These are phyloP conservation scores for Amyloporia xantha DNA, from an alignment of 768 basidiomycete species.

Conservation along the genomic window DNA sequence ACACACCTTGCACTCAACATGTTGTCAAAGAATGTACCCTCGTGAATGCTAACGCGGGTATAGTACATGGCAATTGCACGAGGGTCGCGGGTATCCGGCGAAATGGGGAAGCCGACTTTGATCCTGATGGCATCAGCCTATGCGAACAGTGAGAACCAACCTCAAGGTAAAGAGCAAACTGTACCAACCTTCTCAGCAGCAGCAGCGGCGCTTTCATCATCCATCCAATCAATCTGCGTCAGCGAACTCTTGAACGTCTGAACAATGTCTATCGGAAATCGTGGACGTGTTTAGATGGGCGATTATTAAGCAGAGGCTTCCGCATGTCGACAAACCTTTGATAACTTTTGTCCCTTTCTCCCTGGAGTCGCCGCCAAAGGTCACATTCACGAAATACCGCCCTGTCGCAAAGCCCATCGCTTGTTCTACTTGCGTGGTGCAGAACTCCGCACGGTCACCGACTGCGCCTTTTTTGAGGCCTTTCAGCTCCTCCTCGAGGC, in stretches of 20 bases:
- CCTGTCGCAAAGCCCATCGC: slow-evolving; percentile 87
- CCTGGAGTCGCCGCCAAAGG: slow-evolving; percentile 73
- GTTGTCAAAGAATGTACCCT: slow-evolving; percentile 78
- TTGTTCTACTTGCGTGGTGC: slow-evolving; percentile 63
- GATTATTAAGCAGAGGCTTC: neutral
- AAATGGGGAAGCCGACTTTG: slow-evolving; percentile 91
- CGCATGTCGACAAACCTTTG: slow-evolving; percentile 39
- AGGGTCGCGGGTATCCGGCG: slow-evolving; percentile 73
- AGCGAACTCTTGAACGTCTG: slow-evolving; percentile 77
- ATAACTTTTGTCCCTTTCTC: slow-evolving; percentile 81
- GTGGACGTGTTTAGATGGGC: slow-evolving; percentile 1
- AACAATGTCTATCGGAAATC: slow-evolving; percentile 57
- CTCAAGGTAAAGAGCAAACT: slow-evolving; percentile 1
- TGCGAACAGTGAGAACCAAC: neutral
- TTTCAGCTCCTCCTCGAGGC: slow-evolving; percentile 62
- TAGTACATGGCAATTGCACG: slow-evolving; percentile 73
- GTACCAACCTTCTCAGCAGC: slow-evolving; percentile 73
- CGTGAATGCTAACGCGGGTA: slow-evolving; percentile 52
- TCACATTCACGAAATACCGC: slow-evolving; percentile 80
- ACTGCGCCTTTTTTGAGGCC: slow-evolving; percentile 86
- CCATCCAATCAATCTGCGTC: slow-evolving; percentile 83
- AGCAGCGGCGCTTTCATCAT: slow-evolving; percentile 67
- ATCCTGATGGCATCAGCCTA: slow-evolving; percentile 76
- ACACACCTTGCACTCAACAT: slow-evolving; percentile 57
- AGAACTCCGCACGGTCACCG: slow-evolving; percentile 79